Evolutionary conservation across 768 basidiomycete species (phyloP).

Genomic region (Mycena belliarum): DNA sequence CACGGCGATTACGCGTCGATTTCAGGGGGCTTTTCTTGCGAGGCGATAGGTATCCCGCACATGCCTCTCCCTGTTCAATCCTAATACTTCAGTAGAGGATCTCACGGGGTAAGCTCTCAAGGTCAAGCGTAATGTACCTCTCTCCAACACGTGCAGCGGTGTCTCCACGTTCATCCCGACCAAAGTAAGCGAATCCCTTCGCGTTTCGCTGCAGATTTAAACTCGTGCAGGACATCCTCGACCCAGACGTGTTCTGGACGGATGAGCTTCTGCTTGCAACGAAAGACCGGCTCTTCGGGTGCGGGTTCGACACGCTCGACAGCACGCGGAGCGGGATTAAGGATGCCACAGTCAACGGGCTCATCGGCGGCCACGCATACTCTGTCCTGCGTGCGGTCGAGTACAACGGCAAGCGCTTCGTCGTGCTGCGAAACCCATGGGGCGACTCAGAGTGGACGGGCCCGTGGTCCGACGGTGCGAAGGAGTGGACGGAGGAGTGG

Average conservation of each 20-base stretch:
- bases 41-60: conserved; percentile 37
- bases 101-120: conserved; percentile 48
- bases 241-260: conserved; percentile 52
- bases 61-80: not conserved
- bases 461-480: conserved; percentile 49
- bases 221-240: conserved; percentile 43
- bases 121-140: too few species aligned
- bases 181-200: conserved; percentile 30
- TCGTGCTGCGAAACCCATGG: conserved; percentile 54
- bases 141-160: conserved; percentile 32
- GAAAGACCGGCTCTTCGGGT: conserved; percentile 54
- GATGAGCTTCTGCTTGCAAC: conserved; percentile 53
- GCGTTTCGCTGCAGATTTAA: not conserved
- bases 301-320: conserved; percentile 43
- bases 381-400: conserved; percentile 47
- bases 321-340: conserved; percentile 32
- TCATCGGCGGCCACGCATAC: conserved; percentile 47
- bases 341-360: conserved; percentile 35
- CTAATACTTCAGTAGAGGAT: conserved; percentile 37
- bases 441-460: conserved; percentile 51
- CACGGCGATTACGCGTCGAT: conserved; percentile 48
- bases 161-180: conserved; percentile 46
- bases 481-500: conserved; percentile 54
- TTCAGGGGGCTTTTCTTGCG: conserved; percentile 38
- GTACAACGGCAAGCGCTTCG: conserved; percentile 46